Evolutionary conservation across 2,329 filamentous ascomycete species (phyloP).

Genomic region (Diaporthe citrichinensis): DNA sequence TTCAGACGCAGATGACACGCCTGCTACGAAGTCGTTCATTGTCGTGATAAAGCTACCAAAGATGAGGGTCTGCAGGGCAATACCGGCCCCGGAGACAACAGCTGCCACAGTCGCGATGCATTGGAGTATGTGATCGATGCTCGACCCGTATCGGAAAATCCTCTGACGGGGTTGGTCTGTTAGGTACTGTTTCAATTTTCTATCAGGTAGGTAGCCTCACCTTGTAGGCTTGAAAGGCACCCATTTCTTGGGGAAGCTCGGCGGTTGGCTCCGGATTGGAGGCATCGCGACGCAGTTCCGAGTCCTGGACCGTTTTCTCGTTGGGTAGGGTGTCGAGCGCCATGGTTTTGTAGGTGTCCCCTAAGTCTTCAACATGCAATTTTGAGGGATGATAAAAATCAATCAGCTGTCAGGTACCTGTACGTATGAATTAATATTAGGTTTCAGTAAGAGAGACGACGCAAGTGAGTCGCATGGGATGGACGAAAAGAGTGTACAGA

Average conservation of each 20-base stretch:
- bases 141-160: neutral
- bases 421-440: neutral
- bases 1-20: neutral
- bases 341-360: neutral
- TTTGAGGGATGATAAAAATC: neutral
- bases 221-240: conserved; percentile 1
- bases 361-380: neutral
- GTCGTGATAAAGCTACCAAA: conserved; percentile 17
- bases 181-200: no score
- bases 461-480: neutral
- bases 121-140: neutral
- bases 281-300: neutral
- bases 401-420: no score
- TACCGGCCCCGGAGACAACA: neutral
- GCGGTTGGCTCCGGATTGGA: neutral
- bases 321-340: neutral
- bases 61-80: conserved; percentile 9
- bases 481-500: neutral
- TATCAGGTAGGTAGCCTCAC: neutral
- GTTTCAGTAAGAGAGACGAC: neutral
- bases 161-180: neutral
- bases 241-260: neutral
- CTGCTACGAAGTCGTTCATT: neutral
- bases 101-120: neutral
- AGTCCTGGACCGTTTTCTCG: neutral